A percentile compares a stretch with the other conserved stretches of the same genome.
phyloP scores from a whole-genome alignment of 345 rosid species.

The Eucalyptus pauciflora region DNA sequence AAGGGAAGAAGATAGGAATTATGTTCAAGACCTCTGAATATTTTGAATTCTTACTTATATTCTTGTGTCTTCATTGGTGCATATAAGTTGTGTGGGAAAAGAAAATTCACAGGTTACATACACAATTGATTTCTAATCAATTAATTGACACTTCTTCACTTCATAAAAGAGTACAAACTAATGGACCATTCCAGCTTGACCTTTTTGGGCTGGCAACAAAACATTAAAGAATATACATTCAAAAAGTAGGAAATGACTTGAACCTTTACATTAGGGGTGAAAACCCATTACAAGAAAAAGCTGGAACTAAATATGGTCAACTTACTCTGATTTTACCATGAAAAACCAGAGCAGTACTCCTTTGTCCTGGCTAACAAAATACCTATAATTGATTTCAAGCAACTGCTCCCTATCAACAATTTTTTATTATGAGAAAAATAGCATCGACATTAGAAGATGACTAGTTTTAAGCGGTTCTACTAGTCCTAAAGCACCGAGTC shows the following conservation, averaged over 20 bases:
- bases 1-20: background rate
- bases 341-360: slow-evolving; percentile 70
- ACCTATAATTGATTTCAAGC: slow-evolving; percentile 28
- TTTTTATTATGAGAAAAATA: background rate
- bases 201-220: slow-evolving; percentile 36
- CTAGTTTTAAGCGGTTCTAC: slow-evolving; percentile 56
- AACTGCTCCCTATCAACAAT: background rate
- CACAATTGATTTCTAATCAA: background rate
- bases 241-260: background rate
- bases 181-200: slow-evolving; percentile 24
- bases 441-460: slow-evolving; percentile 27
- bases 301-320: background rate
- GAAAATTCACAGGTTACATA: background rate
- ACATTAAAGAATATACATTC: background rate
- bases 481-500: slow-evolving; percentile 56
- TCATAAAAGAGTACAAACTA: background rate
- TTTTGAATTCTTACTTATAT: background rate
- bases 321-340: slow-evolving; percentile 72
- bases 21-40: background rate
- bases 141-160: background rate
- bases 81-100: background rate
- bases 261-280: background rate
- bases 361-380: slow-evolving; percentile 68
- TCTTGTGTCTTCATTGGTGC: background rate
- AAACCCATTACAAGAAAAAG: background rate